Conservation (phyloP, 176 grass and related monocot species). For the Eragrostis nindensis region DNA sequence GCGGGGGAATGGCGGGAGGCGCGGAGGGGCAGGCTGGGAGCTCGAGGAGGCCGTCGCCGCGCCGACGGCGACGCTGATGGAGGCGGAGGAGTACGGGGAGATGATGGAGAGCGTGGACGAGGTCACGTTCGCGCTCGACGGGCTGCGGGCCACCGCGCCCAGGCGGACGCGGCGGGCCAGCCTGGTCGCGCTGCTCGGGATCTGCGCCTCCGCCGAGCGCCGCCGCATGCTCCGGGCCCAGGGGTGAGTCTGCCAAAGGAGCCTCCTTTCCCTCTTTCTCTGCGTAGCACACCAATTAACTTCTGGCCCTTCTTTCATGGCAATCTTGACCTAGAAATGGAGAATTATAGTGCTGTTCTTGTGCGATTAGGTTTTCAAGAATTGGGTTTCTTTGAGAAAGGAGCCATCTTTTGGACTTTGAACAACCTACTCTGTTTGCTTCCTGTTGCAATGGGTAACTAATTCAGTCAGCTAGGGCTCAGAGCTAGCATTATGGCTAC, state of each 20-base stretch:
- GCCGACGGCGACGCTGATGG: conserved; percentile 78
- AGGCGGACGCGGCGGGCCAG: conserved; percentile 69
- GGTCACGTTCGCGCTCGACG: conserved; percentile 90
- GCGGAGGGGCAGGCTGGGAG: conserved; percentile 16
- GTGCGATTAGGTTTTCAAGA: conserved; percentile 23
- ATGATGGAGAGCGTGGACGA: conserved; percentile 98
- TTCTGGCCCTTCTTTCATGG: conserved; percentile 29
- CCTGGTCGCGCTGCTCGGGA: conserved; percentile 72
- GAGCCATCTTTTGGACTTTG: conserved; percentile 26
- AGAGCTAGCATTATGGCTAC: not conserved
- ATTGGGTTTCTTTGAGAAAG: conserved; percentile 20
- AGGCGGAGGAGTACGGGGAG: conserved; percentile 99
- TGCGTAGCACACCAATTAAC: conserved; percentile 13
- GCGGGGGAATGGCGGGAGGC: conserved; percentile 7
- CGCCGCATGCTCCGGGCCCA: conserved; percentile 72
- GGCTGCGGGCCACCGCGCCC: conserved; percentile 65
- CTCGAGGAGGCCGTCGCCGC: conserved; percentile 9
- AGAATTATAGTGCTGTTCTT: not conserved
- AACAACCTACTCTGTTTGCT: not conserved
- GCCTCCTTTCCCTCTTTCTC: conserved; percentile 20
- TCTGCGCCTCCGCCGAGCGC: conserved; percentile 65
- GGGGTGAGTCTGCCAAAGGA: conserved; percentile 67
- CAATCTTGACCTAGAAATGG: conserved; percentile 17
- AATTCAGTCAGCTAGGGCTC: not conserved
- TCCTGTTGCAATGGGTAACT: not conserved